Percentiles rank a stretch among this genome's conserved stretches.
Evolutionary conservation across 345 rosid species (phyloP).

Genomic region (Corymbia maculata): DNA sequence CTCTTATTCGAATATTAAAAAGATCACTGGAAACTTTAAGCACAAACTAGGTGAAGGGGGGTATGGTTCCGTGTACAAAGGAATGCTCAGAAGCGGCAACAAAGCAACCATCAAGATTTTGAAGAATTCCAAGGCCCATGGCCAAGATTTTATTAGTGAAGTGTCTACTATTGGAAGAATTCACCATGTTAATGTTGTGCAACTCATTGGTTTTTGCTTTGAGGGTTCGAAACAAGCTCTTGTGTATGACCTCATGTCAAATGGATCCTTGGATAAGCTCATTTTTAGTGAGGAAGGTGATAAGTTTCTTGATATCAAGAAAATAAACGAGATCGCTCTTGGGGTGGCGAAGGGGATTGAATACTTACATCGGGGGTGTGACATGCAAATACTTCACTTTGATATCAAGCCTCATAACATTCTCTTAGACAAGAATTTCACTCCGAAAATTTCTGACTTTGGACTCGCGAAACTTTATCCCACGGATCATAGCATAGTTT

Average conservation of each 20-base stretch:
- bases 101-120: neutral
- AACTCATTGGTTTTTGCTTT: neutral
- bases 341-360: neutral
- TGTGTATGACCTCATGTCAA: neutral
- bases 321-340: neutral
- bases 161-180: neutral
- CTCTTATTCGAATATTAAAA: neutral
- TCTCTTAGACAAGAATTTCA: neutral
- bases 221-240: neutral
- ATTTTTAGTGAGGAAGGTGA: neutral
- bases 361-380: neutral
- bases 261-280: neutral
- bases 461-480: neutral
- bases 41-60: neutral
- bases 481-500: neutral
- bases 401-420: neutral
- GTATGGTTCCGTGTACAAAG: neutral
- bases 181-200: neutral
- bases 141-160: neutral
- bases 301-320: neutral
- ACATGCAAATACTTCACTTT: neutral
- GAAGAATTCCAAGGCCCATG: neutral
- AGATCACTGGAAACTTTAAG: neutral
- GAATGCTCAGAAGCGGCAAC: fast-evolving
- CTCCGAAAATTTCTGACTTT: neutral